These are phyloP conservation scores for Colletotrichum somersetense DNA, from an alignment of 2,329 filamentous ascomycete genomes.

Conservation along the genomic window DNA sequence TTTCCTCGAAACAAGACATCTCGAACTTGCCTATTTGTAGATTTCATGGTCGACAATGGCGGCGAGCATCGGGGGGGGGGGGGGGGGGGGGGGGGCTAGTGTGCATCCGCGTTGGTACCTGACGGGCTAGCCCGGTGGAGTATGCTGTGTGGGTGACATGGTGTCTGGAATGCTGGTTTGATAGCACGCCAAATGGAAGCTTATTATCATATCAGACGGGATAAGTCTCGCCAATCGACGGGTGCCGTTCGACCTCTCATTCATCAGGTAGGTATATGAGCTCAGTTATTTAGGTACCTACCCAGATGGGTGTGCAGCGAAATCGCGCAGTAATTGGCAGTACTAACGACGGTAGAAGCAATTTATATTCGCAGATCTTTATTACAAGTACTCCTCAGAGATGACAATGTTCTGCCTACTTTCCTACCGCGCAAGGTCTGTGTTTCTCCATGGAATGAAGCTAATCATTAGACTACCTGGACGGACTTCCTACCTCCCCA, in stretches of 20 bases:
- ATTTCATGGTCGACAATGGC: constrained; percentile 16
- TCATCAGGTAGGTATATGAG: background rate
- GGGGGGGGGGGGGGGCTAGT: constrained; percentile 6
- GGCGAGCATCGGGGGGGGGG: background rate
- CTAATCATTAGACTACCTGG: background rate
- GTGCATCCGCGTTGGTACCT: background rate
- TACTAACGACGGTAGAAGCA: background rate
- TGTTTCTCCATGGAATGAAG: background rate
- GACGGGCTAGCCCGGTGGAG: background rate
- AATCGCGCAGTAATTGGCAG: background rate
- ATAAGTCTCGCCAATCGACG: constrained; percentile 28
- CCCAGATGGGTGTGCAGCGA: no score
- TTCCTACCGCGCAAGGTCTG: background rate
- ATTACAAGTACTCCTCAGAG: background rate
- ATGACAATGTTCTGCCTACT: background rate
- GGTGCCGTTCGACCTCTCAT: background rate
- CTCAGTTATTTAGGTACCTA: background rate
- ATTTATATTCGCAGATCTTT: no score
- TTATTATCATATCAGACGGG: constrained; percentile 27
- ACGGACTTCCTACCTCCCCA: constrained; percentile 10
- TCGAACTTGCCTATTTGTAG: background rate
- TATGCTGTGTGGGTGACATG: background rate
- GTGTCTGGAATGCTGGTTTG: constrained; percentile 2
- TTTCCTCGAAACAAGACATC: background rate
- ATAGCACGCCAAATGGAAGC: constrained; percentile 1